Evolutionary conservation across 352 stramenopile genomes (phyloP).

Genomic region (Thalassiosira exigua): DNA sequence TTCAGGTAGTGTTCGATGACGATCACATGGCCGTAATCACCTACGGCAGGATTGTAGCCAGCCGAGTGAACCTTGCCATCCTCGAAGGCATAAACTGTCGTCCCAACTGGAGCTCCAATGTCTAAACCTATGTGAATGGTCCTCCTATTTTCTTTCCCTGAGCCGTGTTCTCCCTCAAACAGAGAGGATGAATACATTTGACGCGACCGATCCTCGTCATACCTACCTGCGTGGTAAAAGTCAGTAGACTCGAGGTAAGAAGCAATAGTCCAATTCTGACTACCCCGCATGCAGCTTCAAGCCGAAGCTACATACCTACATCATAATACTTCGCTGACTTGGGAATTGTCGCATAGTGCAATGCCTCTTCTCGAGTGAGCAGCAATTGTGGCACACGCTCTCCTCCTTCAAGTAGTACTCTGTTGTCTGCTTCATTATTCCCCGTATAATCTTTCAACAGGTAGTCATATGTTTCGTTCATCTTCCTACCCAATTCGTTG

Average conservation of each 20-base stretch:
- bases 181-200: constrained; percentile 73
- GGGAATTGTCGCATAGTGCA: constrained; percentile 29
- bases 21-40: constrained; percentile 84
- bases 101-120: constrained; percentile 74
- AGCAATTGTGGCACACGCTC: constrained; percentile 45
- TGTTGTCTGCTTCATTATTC: constrained; percentile 28
- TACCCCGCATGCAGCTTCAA: too few relatives aligned
- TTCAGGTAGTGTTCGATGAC: constrained; percentile 74
- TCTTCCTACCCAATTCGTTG: constrained; percentile 18
- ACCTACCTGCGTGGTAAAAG: constrained; percentile 69
- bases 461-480: constrained; percentile 47
- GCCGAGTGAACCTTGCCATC: constrained; percentile 74
- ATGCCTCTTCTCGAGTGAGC: constrained; percentile 38
- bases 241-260: constrained; percentile 41
- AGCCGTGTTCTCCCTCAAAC: constrained; percentile 60
- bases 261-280: too few relatives aligned
- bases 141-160: constrained; percentile 55
- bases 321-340: constrained; percentile 49
- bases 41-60: constrained; percentile 79
- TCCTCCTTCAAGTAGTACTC: constrained; percentile 21
- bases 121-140: constrained; percentile 82
- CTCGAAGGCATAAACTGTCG: constrained; percentile 70
- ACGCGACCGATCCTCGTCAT: constrained; percentile 76
- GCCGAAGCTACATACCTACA: too few relatives aligned
- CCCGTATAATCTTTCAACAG: constrained; percentile 49